phyloP scores from a whole-genome alignment of 805 yeast genomes.

The Yamadazyma insecticola region DNA sequence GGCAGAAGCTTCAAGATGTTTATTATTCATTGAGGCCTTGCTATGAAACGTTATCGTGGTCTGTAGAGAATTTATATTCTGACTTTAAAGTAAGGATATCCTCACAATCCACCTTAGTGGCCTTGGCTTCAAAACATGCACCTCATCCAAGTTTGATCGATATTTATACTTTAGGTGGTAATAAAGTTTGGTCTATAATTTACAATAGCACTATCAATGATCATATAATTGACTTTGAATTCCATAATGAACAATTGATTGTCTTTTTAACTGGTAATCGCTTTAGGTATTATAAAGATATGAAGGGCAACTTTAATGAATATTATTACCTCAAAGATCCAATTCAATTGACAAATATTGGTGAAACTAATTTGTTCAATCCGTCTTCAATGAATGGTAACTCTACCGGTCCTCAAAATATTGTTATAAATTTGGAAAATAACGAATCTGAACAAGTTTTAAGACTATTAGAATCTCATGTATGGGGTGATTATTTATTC shows the following conservation, averaged over 20 bases:
- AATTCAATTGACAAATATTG: slow-evolving; percentile 13
- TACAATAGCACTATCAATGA: slow-evolving; percentile 45
- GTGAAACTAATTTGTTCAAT: slow-evolving; percentile 3
- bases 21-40: slow-evolving; percentile 62
- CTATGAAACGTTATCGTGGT: slow-evolving; percentile 50
- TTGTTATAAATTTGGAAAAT: slow-evolving; percentile 31
- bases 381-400: not conserved
- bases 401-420: too few species aligned
- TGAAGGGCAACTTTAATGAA: slow-evolving; percentile 63
- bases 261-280: slow-evolving; percentile 51
- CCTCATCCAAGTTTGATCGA: slow-evolving; percentile 34
- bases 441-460: slow-evolving; percentile 25
- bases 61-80: slow-evolving; percentile 28
- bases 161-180: slow-evolving; percentile 31
- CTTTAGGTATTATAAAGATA: slow-evolving; percentile 57
- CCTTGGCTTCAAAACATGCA: slow-evolving; percentile 37
- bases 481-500: slow-evolving; percentile 9
- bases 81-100: slow-evolving; percentile 48
- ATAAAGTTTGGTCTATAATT: slow-evolving; percentile 30
- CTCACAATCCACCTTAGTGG: slow-evolving; percentile 52
- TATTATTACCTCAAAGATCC: slow-evolving; percentile 23
- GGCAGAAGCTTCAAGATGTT: slow-evolving; percentile 76
- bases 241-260: slow-evolving; percentile 48
- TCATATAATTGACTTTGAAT: slow-evolving; percentile 49
- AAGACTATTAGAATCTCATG: slow-evolving; percentile 11